Base-by-base conservation (phyloP, 2,329 filamentous ascomycete species). In the Fusarium hostae region DNA sequence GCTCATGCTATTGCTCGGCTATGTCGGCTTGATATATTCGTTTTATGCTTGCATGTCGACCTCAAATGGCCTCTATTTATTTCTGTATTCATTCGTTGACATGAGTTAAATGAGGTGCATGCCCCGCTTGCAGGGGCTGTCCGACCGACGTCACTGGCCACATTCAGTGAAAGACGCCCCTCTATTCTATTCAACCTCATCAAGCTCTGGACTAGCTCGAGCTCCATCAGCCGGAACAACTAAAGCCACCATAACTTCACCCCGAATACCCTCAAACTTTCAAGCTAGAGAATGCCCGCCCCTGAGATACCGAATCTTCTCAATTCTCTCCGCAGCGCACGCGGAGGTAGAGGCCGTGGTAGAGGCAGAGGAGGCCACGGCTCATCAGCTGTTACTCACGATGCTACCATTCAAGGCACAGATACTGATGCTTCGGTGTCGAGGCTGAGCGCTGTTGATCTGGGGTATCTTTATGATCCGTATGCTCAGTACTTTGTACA, bases 351-450 rank as follows among this genome's bases (percentile, higher is more conserved):
- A 80, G 71, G 68, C 5, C 67, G 71, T 16, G 67, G 70, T n/a
- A 74, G 79, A 59, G 77, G 76, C 4, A 67, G 77, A 58, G 84
- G 83, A 48, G 81, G 79, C 16, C 76, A 78, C n/a, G 66, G 75
- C 71, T 74, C 70, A 57, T 61, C 76, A 26, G 72, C 78, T n/a
- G 72, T 78, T 44, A 82, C 82, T 50, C 90, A 91, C 74, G 95
- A 98, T 81, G 85, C 87, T 65, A 88, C 92, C 43, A 91, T 99
- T 63, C 95, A 97, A 81, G 90, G 91, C 70, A 99, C 96, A 6
- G 96, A 99, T 81, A 91, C 91, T 67, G 96, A 99, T 84, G 96
- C 96, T 30, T 94, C 94, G 65, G 90, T 94, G 44, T 97, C 94
- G 34, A 89, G 96, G 39, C 84, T 97, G 81, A 98, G 95, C 79